Base-by-base conservation (phyloP, 2,329 filamentous ascomycete genomes). In the Pseudogymnoascus sp. region DNA sequence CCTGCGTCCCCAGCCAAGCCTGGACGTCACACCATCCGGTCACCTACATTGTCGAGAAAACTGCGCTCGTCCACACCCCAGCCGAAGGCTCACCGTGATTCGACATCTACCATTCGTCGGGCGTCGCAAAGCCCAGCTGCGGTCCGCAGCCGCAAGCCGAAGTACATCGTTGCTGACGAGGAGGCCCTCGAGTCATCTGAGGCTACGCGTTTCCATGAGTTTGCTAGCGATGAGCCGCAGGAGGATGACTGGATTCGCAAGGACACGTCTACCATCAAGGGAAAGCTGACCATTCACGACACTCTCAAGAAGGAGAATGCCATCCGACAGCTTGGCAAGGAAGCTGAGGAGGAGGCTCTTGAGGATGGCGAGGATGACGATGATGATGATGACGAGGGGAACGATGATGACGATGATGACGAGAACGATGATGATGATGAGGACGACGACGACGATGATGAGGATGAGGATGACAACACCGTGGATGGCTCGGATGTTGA, bases 211-310 rank as follows among this genome's bases (percentile, higher is more conserved):
- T 97, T 97, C 73, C 91, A 97, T 73, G 93, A 96, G 71, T 97
- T 97, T 74, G 93, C 91, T 47, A 92, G 89, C 73, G 92, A 90
- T 60, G 82, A 86, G 64, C 81, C 88, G 42, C 86, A 91, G 64
- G 89, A 95, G 66, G 93, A 97, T 64, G 93, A 96, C 70, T 99
- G 95, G 95, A 90, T 96, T 31, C 80, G 80, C 14, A 86, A 88
- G 63, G 88, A 90, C 70, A 80, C 84, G 36, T 80, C 83, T 6
- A 83, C 84, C 34, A 80, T 86, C 67, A 81, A 82, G 63, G 82
- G 82, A 60, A 91, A 90, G 71, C 81, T 99, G 40, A 97, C 93
- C 3, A 87, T 99, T 68, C 86, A 88, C 68, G 95, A 97, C 73
- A 96, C 93, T 4, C 81, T 99, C 68, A 83, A 86, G 73, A 96